Percentiles rank a stretch among this genome's conserved stretches.
Evolutionary conservation across 768 basidiomycete species (phyloP).

Genomic region (Auricularia auricula-judae): DNA sequence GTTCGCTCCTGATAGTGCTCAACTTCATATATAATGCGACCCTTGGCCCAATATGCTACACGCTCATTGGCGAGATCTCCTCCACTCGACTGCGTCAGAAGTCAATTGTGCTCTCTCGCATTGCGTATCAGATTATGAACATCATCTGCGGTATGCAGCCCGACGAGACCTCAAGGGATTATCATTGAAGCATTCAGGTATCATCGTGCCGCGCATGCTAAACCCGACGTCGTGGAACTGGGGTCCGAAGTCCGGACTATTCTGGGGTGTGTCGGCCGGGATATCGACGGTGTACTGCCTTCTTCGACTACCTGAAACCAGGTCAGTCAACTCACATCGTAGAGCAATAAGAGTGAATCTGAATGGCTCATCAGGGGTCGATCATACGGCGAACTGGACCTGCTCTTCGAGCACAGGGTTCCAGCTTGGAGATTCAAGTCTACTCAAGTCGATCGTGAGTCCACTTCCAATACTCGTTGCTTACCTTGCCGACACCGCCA

Average conservation of each 20-base stretch:
- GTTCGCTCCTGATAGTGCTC: slow-evolving; percentile 20
- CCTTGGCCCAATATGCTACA: slow-evolving; percentile 21
- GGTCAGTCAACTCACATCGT: slow-evolving; percentile 8
- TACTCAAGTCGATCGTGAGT: slow-evolving; percentile 16
- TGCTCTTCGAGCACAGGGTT: slow-evolving; percentile 24
- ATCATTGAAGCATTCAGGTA: not conserved
- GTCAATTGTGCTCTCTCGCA: slow-evolving; percentile 19
- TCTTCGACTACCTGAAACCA: slow-evolving; percentile 5
- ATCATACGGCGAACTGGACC: slow-evolving; percentile 23
- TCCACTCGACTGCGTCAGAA: slow-evolving; percentile 23
- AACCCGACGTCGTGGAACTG: slow-evolving; percentile 1
- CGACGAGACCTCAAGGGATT: too few relatives aligned
- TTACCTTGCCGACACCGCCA: not conserved
- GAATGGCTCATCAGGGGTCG: slow-evolving; percentile 3
- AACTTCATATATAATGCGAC: slow-evolving; percentile 21
- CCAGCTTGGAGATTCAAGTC: slow-evolving; percentile 21
- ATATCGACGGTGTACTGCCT: slow-evolving; percentile 10
- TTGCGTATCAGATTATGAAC: slow-evolving; percentile 12
- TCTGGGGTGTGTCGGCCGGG: slow-evolving; percentile 13
- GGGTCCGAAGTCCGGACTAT: slow-evolving; percentile 17
- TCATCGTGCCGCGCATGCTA: slow-evolving; percentile 9
- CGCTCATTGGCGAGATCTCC: slow-evolving; percentile 19
- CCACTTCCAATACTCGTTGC: not conserved
- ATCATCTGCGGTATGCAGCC: slow-evolving; percentile 8
- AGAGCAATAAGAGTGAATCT: slow-evolving; percentile 7